Evolutionary conservation across 106 monocot genomes (phyloP).

Genomic region (Dendrobium chrysotoxum): DNA sequence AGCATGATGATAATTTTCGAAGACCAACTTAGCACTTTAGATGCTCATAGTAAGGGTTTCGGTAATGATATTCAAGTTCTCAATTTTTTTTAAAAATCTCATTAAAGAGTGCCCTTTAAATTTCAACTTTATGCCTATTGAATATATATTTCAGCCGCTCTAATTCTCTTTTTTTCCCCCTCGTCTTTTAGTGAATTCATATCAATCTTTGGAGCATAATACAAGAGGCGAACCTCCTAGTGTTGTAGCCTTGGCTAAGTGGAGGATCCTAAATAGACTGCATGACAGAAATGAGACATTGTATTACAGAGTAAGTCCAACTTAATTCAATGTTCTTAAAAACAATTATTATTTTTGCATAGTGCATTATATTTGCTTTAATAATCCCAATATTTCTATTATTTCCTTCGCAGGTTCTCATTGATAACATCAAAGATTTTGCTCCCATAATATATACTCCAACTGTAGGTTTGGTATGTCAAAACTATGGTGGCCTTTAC

Average conservation of each 20-base stretch:
- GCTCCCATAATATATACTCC: slow-evolving; percentile 98
- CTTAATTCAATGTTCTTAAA: neutral
- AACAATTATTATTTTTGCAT: neutral
- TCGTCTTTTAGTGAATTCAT: slow-evolving; percentile 71
- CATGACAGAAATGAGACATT: slow-evolving; percentile 99
- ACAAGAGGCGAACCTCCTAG: slow-evolving; percentile 50
- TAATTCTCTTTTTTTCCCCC: slow-evolving; percentile 4
- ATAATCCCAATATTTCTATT: neutral
- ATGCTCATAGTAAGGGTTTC: neutral
- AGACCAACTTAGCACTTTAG: neutral
- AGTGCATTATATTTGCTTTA: neutral
- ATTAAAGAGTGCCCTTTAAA: neutral
- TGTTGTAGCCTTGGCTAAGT: slow-evolving; percentile 76
- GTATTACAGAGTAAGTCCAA: slow-evolving; percentile 80
- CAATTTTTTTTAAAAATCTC: neutral
- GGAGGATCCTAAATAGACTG: slow-evolving; percentile 96
- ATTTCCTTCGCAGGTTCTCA: slow-evolving; percentile 59
- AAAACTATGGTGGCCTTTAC: slow-evolving; percentile 95
- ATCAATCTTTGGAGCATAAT: slow-evolving; percentile 81
- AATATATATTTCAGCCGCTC: neutral
- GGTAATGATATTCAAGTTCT: neutral
- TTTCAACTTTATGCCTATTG: neutral
- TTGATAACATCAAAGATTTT: slow-evolving; percentile 98
- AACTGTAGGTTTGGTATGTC: slow-evolving; percentile 95
- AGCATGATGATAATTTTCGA: neutral